phyloP scores from a whole-genome alignment of 257 asterid genomes.

The Solanum arcanum region DNA sequence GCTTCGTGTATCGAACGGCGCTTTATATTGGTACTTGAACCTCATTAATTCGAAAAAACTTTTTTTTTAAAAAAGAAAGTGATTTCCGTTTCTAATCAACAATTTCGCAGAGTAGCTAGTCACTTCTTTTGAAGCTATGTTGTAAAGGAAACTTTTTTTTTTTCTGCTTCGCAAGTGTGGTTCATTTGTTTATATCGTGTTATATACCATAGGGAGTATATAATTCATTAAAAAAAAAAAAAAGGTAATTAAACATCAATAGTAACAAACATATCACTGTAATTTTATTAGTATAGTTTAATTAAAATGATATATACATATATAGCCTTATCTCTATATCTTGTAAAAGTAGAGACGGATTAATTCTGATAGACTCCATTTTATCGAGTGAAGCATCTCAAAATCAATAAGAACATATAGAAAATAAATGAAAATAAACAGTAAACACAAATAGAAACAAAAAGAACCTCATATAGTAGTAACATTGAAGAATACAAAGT shows the following conservation, averaged over 20 bases:
- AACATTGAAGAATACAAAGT: not conserved
- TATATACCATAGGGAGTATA: not conserved
- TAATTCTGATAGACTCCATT: not conserved
- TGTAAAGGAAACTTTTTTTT: not conserved
- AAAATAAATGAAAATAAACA: no score
- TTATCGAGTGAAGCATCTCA: not conserved
- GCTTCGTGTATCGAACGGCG: no score
- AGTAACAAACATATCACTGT: no score
- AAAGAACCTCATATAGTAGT: no score
- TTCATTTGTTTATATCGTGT: not conserved
- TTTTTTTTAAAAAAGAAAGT: no score
- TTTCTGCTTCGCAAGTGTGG: not conserved
- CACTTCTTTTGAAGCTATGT: not conserved
- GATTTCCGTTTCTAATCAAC: not conserved
- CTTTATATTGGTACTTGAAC: no score
- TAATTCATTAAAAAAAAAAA: not conserved
- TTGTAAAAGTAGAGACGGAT: not conserved
- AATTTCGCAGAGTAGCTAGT: not conserved
- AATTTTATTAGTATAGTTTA: no score
- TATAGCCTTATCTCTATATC: no score
- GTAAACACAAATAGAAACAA: not conserved
- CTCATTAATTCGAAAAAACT: no score
- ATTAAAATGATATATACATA: no score
- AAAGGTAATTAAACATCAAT: no score
- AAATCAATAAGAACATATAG: no score